Base-by-base conservation (phyloP, 768 basidiomycete species). In the Calvatia gigantea region DNA sequence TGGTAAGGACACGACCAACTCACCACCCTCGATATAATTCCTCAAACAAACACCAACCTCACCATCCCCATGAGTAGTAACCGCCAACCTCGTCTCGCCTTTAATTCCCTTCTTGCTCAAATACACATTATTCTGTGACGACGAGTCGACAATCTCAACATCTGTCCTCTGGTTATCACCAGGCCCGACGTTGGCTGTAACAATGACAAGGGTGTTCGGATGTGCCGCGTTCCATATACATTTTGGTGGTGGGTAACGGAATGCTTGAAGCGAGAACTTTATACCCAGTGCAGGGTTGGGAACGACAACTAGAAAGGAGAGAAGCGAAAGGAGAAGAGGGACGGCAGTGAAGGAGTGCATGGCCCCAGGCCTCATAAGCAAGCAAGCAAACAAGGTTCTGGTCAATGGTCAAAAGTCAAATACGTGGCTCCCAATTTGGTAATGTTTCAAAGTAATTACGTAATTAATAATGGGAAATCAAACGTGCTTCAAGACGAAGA, bases 201-300 rank as follows among this genome's bases (percentile, higher is more conserved):
- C 94, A 63, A 99, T 92, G 67, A 98, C 92, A 32, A 98, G 87
- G 5, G 91, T 82, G 63, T 93, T 86, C 5, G 79, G 73, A 65
- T 94, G 90, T 7, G 87, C 96, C 21, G 88, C 76, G 68, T 99
- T 97, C 97, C 97, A 99, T 54, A 98, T 87, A 72, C 96, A 98
- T 72, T 93, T 94, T 60, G 81, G 65, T 25, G 77, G 72, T 0
- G 96, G 94, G 61, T 87, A 82, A 58, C 84, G 83, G 59, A 79
- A 79, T 0, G 94, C 85, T 29, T 73, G 81, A 21, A 97, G 75
- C 33, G 79, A 68, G 70, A 98, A 97, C 72, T 98, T 98, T 73
- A 99, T 90, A 47, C 90, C 91, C 4, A 67, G 62, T 15, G 64
- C 60, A 15, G 67, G 60, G 35, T 74, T 62, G 14, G 75, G 62